Conservation (phyloP, 2,329 filamentous ascomycete genomes). For the Alternaria sp. region DNA sequence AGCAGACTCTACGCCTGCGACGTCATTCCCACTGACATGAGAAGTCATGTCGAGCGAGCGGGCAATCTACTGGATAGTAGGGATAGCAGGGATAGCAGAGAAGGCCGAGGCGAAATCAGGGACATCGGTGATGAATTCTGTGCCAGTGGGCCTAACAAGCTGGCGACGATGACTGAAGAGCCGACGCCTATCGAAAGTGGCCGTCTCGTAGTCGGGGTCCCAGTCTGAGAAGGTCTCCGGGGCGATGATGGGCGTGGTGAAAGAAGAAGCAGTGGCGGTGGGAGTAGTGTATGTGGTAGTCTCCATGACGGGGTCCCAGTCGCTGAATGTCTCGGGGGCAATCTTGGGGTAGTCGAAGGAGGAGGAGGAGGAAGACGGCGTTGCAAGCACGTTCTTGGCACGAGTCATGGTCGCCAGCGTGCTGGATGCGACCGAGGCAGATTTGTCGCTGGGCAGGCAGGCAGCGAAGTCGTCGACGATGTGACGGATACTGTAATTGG, state of each 20-base stretch:
- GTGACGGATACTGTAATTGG: neutral
- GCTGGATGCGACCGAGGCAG: neutral
- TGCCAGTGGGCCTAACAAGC: neutral
- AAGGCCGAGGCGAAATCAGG: neutral
- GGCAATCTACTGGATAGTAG: neutral
- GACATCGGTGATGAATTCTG: neutral
- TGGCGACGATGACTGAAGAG: neutral
- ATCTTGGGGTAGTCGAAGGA: neutral
- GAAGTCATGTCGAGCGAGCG: neutral
- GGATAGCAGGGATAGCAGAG: neutral
- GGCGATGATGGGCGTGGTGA: neutral
- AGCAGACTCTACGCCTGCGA: neutral
- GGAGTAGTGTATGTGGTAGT: neutral
- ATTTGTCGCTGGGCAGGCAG: neutral
- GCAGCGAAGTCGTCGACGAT: neutral
- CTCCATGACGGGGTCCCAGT: neutral
- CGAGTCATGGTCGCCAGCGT: neutral
- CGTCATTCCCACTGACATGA: neutral
- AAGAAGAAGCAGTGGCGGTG: neutral
- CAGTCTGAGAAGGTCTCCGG: neutral
- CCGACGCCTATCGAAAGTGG: neutral
- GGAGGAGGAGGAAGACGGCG: neutral
- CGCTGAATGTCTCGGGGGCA: neutral
- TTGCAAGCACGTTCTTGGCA: neutral
- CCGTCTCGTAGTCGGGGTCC: neutral